phyloP scores from a whole-genome alignment of 805 yeast species.

The Suhomyces canberraensis region DNA sequence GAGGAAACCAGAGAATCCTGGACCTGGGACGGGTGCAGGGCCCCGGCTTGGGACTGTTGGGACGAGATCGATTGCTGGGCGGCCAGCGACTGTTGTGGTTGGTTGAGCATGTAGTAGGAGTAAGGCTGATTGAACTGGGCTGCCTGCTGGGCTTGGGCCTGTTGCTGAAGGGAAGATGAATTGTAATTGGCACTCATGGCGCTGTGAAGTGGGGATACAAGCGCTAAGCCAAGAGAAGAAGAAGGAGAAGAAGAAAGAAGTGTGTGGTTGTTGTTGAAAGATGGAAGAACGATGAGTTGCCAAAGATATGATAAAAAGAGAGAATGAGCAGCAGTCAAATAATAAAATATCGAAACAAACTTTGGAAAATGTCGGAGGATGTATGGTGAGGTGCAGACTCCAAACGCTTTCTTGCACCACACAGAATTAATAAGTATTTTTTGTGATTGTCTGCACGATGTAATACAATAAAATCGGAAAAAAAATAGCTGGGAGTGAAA shows the following conservation, averaged over 20 bases:
- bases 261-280: neutral
- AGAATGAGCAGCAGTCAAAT: neutral
- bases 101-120: constrained; percentile 11
- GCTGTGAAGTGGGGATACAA: no score
- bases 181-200: constrained; percentile 6
- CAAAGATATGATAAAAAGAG: no score
- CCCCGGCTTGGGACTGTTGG: constrained; percentile 10
- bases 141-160: constrained; percentile 1
- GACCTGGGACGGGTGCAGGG: constrained; percentile 10
- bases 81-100: constrained; percentile 7
- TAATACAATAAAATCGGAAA: no score
- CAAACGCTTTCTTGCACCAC: neutral
- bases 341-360: neutral
- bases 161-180: constrained; percentile 4
- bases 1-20: constrained; percentile 9
- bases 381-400: neutral
- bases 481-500: no score
- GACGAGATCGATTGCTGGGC: constrained; percentile 2
- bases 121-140: constrained; percentile 10
- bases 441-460: no score
- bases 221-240: neutral
- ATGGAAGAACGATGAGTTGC: neutral
- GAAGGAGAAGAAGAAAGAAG: neutral
- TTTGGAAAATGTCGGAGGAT: neutral
- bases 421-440: neutral